Evolutionary conservation across 805 yeast genomes (phyloP), one percentile per base, ranked within the genome.

Genomic region (Kuraishia cidri): DNA sequence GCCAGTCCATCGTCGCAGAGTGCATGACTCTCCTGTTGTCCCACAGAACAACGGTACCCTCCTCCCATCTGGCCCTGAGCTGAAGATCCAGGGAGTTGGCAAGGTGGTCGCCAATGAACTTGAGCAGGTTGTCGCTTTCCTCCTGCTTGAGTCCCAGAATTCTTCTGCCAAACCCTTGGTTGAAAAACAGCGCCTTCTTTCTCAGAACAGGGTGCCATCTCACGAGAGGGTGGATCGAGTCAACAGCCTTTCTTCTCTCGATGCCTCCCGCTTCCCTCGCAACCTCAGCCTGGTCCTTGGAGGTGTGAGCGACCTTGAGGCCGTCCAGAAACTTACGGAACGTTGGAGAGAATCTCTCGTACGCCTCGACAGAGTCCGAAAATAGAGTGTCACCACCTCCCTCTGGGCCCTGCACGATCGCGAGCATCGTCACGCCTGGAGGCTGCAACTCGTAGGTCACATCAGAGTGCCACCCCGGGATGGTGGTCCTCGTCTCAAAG

Each of bases 381-480:
- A 79, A 82, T 30, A 79, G 59, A n/a, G 92, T 82, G 52, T 82
- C 92, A 39, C 92, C 92, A 34, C 90, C 87, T 15, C 61, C 34
- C n/a, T 57, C 61, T 4, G 51, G 50, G 28, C 58, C 54, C 29
- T 69, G 72, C 32, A 72, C 55, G 10, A 69, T 64, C 22, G 69
- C 54, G 42, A 72, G 60, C 24, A 68, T 60, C 0, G 75, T 68
- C 12, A 58, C 52, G 3, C 70, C 68, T 7, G 72, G 80, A 4
- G 86, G 80, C 49, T 76, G 83, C 37, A 64, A 62, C 54, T 79
- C 87, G 47, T 75, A 79, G 24, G 83, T 69, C 27, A 76, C 66
- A 43, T 67, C 73, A 5, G 71, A 58, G 45, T 67, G 73, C 63
- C 68, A 68, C 17, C 50, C 46, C 18, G 63, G 51, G 34, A 60